Evolutionary conservation across 2,329 filamentous ascomycete genomes (phyloP), one percentile per base, ranked within the genome.

Genomic region (Cyphellophora europaea): DNA sequence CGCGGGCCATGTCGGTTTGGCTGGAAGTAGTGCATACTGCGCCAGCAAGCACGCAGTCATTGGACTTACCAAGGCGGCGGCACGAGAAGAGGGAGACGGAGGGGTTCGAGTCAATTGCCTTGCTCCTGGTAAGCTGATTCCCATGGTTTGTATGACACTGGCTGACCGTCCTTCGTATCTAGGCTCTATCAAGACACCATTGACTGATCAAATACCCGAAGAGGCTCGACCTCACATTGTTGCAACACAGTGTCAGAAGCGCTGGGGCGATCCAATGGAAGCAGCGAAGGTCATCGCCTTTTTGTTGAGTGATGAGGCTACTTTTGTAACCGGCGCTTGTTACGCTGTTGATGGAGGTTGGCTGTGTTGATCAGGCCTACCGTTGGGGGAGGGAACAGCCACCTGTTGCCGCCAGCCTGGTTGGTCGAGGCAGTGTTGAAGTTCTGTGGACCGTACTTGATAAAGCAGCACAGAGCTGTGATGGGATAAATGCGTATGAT

Each of bases 341-440:
- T 55, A 63, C 29, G 59, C 51, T 33, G 61, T 69, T 13, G 67
- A 71, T 49, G 67, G 67, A 3, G 66, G 63, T 0, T 65, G 59
- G 57, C 44, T 56, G 37, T 49, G 43, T 33, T 48, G 32, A 41
- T n/a, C 14, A n/a, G n/a, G n/a, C n/a, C n/a, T n/a, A n/a, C n/a
- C n/a, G n/a, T n/a, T n/a, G n/a, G n/a, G n/a, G n/a, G n/a, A n/a
- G n/a, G n/a, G n/a, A n/a, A n/a, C n/a, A n/a, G n/a, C n/a, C n/a
- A n/a, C n/a, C n/a, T n/a, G n/a, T n/a, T n/a, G n/a, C n/a, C n/a
- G n/a, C n/a, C n/a, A n/a, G n/a, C n/a, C n/a, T n/a, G n/a, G n/a
- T n/a, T n/a, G n/a, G n/a, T n/a, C n/a, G n/a, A n/a, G n/a, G n/a
- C n/a, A n/a, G n/a, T n/a, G n/a, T n/a, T n/a, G n/a, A n/a, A n/a